Conservation (phyloP, 208 protist species). For the Spongospora subterranea region DNA sequence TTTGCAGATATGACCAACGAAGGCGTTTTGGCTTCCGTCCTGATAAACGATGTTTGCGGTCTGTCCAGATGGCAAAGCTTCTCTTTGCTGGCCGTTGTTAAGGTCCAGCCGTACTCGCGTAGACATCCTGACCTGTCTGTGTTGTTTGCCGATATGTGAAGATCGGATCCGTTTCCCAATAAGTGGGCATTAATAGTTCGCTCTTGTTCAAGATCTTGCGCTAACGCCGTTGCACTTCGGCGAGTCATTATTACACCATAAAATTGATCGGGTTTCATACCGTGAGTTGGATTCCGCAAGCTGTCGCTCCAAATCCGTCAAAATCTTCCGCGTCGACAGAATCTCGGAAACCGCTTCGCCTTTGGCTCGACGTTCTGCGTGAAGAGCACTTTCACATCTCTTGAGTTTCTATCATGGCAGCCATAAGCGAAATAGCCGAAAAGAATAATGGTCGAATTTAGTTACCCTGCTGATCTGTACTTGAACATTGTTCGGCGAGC, state of each 20-base stretch:
- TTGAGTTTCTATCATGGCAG: neutral
- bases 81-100: too few relatives aligned
- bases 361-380: neutral
- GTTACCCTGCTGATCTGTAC: too few relatives aligned
- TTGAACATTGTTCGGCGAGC: too few relatives aligned
- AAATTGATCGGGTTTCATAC: neutral
- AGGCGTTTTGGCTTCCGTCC: neutral
- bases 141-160: neutral
- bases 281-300: neutral
- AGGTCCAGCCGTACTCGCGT: too few relatives aligned
- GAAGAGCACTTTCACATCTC: neutral
- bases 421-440: too few relatives aligned
- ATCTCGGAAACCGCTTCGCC: neutral
- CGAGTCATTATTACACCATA: neutral
- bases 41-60: neutral
- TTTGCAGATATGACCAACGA: neutral
- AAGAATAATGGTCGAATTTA: too few relatives aligned
- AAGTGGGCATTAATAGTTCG: neutral
- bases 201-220: neutral
- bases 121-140: too few relatives aligned
- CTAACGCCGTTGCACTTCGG: neutral
- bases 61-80: too few relatives aligned
- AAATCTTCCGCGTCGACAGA: neutral
- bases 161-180: neutral
- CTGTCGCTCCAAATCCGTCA: neutral